A percentile compares a stretch with the other conserved stretches of the same genome.
These are phyloP conservation scores for Aspergillus egyptiacus DNA, from an alignment of 495 filamentous ascomycete genomes.

Conservation along the genomic window DNA sequence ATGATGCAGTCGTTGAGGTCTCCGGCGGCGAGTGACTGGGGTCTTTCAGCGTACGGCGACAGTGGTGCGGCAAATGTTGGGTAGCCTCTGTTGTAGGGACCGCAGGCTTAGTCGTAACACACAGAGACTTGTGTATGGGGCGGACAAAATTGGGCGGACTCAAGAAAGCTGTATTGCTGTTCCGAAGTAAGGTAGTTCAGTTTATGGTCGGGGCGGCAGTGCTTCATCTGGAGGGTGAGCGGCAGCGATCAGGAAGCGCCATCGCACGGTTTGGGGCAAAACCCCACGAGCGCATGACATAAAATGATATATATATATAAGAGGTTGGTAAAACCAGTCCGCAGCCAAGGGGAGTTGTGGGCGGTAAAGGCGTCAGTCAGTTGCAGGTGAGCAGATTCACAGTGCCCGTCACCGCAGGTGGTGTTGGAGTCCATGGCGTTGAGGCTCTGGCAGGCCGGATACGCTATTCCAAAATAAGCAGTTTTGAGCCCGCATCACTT, in stretches of 20 bases:
- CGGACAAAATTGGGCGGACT: neutral
- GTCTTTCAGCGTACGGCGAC: too few relatives aligned
- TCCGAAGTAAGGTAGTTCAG: slow-evolving; percentile 13
- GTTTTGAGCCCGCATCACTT: neutral
- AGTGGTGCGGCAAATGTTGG: too few relatives aligned
- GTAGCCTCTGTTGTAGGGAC: too few relatives aligned
- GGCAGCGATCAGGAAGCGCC: slow-evolving; percentile 21
- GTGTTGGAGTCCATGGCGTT: slow-evolving; percentile 8
- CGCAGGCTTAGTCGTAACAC: too few relatives aligned
- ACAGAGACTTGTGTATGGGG: neutral
- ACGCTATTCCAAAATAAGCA: slow-evolving; percentile 16
- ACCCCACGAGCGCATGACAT: slow-evolving; percentile 15
- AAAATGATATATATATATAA: neutral
- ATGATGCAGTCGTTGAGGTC: neutral
- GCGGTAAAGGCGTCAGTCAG: slow-evolving; percentile 1
- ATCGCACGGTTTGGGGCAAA: slow-evolving; percentile 20
- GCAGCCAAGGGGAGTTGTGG: neutral
- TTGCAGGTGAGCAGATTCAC: slow-evolving; percentile 9
- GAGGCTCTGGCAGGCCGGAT: slow-evolving; percentile 16
- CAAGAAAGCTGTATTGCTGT: neutral
- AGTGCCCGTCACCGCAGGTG: too few relatives aligned
- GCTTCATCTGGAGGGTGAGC: slow-evolving; percentile 23
- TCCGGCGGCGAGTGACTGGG: neutral
- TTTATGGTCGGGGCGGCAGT: slow-evolving; percentile 25
- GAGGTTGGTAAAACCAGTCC: neutral